Evolutionary conservation across 768 basidiomycete species (phyloP), one percentile per base, ranked within the genome.

Genomic region (Tylopilus vinaceipallidus): DNA sequence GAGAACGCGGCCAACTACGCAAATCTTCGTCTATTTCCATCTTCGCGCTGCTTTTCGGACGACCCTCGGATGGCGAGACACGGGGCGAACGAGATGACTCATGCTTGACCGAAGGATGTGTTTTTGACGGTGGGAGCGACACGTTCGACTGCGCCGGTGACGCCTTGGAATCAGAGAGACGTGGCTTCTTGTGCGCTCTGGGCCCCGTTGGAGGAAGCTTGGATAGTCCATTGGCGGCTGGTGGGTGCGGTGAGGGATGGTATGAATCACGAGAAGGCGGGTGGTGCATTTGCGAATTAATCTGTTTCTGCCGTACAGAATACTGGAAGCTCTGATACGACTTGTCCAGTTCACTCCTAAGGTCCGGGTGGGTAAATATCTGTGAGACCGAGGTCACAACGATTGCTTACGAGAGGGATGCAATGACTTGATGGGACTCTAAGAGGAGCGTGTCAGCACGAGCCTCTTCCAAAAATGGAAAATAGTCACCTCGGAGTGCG

Each of bases 351-450:
- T 93, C 91, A 35, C 79, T 75, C 35, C 90, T 92, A 45, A 30
- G 29, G 55, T 64, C 54, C 53, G 46, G 22, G 55, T 58, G 19
- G 40, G 47, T 51, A 42, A 55, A 53, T 47, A 49, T 39, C 38
- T 47, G 44, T 48, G 23, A 46, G 46, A 51, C 23, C 16, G 24
- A 26, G 27, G 26, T 38, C 39, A 44, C 4, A 14, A 40, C 26
- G 20, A 17, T 49, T 40, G 79, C 88, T 67, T 71, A 91, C 91
- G 87, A 86, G 39, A 92, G 72, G 1, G 79, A 76, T 14, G 73
- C 63, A 45, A 92, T 86, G 33, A 80, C 82, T 57, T 81, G 74
- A 61, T 92, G 87, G 4, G 91, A 92, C 68, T 91, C 91, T 93
- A 58, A 32, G 42, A 52, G 53, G 13, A 8, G 16, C 16, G 17